Evolutionary conservation across 257 asterid genomes (phyloP), one percentile per base, ranked within the genome.

Genomic region (Salvia hispanica): DNA sequence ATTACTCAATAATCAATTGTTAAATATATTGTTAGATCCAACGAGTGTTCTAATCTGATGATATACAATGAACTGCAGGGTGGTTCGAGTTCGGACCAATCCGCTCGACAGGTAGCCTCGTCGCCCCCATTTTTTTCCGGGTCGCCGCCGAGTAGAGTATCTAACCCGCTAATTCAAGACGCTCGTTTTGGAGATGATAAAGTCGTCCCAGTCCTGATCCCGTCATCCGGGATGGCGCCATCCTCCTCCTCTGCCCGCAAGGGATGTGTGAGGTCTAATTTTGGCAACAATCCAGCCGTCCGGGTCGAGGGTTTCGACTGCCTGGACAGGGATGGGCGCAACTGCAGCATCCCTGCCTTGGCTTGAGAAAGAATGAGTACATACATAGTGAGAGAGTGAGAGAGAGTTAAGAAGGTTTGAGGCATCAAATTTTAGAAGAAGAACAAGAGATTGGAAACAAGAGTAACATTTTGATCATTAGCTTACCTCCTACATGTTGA

Each of bases 141-240:
- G 97, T 94, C 99, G 14, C 99, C 99, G 86, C 99, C 99, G 84
- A 83, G 91, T 70, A 85, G 99, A 88, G 97, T 86, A 31, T 88
- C 99, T 87, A 94, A 94, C 95, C 99, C 99, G 47, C 83, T 94
- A 83, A 84, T 91, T 86, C 94, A 86, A 71, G 99, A 91, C 42
- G 84, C 91, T 1, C 88, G 92, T 10, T 94, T 94, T 42, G 88
- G 92, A 63, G 96, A 85, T 59, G 93, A 81, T 36, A 88, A 79
- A 42, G 21, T 81, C 74, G 87, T 92, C 2, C 70, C 83, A 18
- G 82, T 96, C 52, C 94, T 88, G 0, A 50, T 66, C 72, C 83
- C 88, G n/a, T 83, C 94, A 2, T 40, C 45, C 8, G 88, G 87
- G 53, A 52, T 73, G 63, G 78, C 85, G 9, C 77, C 82, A 21